Conservation (phyloP, 306 rosid species). For the Acacia acuminata region DNA sequence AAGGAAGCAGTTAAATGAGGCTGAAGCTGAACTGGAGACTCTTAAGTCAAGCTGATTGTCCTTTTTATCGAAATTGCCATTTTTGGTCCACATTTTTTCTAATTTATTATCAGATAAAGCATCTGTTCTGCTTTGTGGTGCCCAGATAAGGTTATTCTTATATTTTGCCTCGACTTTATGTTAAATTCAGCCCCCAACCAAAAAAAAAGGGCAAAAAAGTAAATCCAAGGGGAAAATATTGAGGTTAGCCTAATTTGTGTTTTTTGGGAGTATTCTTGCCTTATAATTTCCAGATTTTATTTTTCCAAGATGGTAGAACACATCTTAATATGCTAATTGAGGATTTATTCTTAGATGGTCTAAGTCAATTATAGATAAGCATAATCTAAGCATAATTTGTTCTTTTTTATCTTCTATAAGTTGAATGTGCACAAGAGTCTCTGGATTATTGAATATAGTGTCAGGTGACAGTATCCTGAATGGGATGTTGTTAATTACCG, state of each 20-base stretch:
- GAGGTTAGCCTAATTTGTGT: slow-evolving; percentile 22
- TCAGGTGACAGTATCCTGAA: not conserved
- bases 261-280: slow-evolving; percentile 32
- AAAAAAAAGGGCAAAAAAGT: not conserved
- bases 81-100: slow-evolving; percentile 36
- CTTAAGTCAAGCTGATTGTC: slow-evolving; percentile 45
- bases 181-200: not conserved
- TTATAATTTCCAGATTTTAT: slow-evolving; percentile 28
- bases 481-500: not conserved
- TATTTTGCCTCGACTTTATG: slow-evolving; percentile 7
- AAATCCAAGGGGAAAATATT: slow-evolving; percentile 6
- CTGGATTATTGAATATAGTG: not conserved
- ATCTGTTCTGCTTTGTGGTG: slow-evolving; percentile 31
- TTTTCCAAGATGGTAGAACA: slow-evolving; percentile 2
- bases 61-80: slow-evolving; percentile 23
- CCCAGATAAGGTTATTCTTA: slow-evolving; percentile 27
- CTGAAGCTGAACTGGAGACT: slow-evolving; percentile 74
- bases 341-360: not conserved
- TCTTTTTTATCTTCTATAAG: not conserved
- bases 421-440: not conserved
- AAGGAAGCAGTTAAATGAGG: slow-evolving; percentile 57
- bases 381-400: not conserved
- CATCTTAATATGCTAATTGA: not conserved
- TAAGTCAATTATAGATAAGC: not conserved
- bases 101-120: slow-evolving; percentile 30